Percentiles rank a stretch among this genome's conserved stretches.
These are phyloP conservation scores for Multifurca ochricompacta DNA, from an alignment of 768 basidiomycete species.

Conservation along the genomic window DNA sequence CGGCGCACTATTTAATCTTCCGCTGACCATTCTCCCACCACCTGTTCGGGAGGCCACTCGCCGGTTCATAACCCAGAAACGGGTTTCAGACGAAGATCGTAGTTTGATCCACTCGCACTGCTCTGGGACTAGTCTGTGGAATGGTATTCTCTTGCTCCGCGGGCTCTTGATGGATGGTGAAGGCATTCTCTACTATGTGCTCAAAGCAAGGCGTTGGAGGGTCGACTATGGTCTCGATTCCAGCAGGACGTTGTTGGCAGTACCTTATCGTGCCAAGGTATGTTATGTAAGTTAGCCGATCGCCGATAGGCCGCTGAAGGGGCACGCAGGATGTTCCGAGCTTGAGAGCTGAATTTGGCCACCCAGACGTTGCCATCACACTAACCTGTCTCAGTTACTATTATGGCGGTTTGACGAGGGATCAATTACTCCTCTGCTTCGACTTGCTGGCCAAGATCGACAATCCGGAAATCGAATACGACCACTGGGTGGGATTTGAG, in stretches of 20 bases:
- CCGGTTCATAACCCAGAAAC: not conserved
- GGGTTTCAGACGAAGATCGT: not conserved
- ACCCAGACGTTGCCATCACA: conserved; percentile 40
- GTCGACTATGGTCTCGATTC: conserved; percentile 44
- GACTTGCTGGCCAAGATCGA: conserved; percentile 33
- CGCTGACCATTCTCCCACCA: not conserved
- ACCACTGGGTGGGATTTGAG: conserved; percentile 30
- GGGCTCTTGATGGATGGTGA: conserved; percentile 33
- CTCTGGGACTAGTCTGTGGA: conserved; percentile 26
- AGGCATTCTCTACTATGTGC: conserved; percentile 33
- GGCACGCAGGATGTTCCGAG: conserved; percentile 36
- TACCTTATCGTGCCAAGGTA: conserved; percentile 41
- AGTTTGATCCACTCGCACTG: not conserved
- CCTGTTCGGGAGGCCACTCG: not conserved
- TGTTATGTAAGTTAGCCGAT: not conserved
- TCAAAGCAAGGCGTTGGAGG: conserved; percentile 38
- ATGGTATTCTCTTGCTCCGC: conserved; percentile 34
- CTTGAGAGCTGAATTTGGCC: conserved; percentile 41
- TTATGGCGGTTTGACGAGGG: conserved; percentile 35
- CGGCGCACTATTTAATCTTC: not conserved
- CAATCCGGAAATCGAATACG: conserved; percentile 36
- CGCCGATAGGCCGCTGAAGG: not conserved
- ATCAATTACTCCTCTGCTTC: conserved; percentile 34
- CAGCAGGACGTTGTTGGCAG: conserved; percentile 38
- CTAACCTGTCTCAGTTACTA: conserved; percentile 44